phyloP scores from a whole-genome alignment of 225 moss, liverwort and hornwort genomes.

The Polytrichum commune region DNA sequence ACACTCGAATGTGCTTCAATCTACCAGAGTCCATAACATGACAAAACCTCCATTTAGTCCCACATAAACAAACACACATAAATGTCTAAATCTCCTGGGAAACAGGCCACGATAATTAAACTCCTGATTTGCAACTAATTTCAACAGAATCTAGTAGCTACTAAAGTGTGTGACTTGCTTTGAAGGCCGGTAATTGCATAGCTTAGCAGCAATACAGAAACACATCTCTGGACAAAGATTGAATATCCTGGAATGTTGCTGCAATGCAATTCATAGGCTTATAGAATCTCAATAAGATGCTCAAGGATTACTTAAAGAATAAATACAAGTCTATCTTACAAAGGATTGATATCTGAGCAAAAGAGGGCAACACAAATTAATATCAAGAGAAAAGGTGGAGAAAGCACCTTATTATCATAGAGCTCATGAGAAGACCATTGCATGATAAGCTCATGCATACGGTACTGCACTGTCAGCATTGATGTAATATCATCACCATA shows the following conservation, averaged over 20 bases:
- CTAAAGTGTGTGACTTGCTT: too few relatives aligned
- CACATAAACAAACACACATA: not conserved
- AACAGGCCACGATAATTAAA: not conserved
- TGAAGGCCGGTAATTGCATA: too few relatives aligned
- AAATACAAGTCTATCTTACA: not conserved
- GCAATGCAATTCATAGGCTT: too few relatives aligned
- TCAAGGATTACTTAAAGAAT: too few relatives aligned
- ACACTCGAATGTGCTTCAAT: constrained; percentile 91
- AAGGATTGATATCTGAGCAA: not conserved
- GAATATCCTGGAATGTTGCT: too few relatives aligned
- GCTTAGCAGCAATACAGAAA: too few relatives aligned
- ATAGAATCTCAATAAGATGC: too few relatives aligned
- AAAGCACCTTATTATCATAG: constrained; percentile 72
- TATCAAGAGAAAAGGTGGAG: not conserved
- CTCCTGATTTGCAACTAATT: too few relatives aligned
- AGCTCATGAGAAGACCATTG: constrained; percentile 91
- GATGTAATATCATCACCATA: constrained; percentile 73
- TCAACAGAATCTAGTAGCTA: too few relatives aligned
- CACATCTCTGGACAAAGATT: too few relatives aligned
- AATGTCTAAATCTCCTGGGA: not conserved
- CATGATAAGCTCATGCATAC: constrained; percentile 94
- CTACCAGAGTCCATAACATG: constrained; percentile 26
- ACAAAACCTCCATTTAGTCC: not conserved
- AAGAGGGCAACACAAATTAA: too few relatives aligned
- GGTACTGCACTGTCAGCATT: constrained; percentile 96